These are phyloP conservation scores for Sugiyamaella marilandica DNA, from an alignment of 805 yeast species.

Conservation along the genomic window DNA sequence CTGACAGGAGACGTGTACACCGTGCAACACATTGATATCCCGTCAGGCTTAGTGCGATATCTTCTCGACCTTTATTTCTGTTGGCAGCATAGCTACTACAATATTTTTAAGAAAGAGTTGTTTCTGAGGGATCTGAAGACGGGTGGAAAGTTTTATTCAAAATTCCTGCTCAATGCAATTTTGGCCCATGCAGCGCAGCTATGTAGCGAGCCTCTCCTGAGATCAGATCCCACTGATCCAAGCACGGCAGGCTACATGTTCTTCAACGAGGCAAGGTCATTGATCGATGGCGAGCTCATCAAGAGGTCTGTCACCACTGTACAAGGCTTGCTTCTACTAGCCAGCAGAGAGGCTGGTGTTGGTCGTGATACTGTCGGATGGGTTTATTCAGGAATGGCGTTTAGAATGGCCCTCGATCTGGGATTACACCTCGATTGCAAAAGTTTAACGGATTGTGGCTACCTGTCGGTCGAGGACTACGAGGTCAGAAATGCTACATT, in stretches of 20 bases:
- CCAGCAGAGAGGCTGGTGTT: slow-evolving; percentile 20
- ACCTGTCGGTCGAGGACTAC: slow-evolving; percentile 15
- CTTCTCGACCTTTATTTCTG: slow-evolving; percentile 20
- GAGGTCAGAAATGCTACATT: slow-evolving; percentile 18
- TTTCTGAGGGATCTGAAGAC: slow-evolving; percentile 17
- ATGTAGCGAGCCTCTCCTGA: slow-evolving; percentile 14
- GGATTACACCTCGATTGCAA: slow-evolving; percentile 20
- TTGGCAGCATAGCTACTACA: slow-evolving; percentile 22
- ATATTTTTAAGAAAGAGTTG: slow-evolving; percentile 17
- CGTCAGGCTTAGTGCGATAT: slow-evolving; percentile 12
- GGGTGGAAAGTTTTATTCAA: slow-evolving; percentile 19
- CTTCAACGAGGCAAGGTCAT: slow-evolving; percentile 16
- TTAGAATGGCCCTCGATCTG: slow-evolving; percentile 22
- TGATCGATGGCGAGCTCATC: slow-evolving; percentile 15
- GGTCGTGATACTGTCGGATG: slow-evolving; percentile 21
- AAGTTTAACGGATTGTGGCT: slow-evolving; percentile 15
- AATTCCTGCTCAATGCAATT: slow-evolving; percentile 17
- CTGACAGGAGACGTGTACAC: slow-evolving; percentile 2
- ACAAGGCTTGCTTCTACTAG: slow-evolving; percentile 18
- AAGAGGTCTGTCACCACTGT: slow-evolving; percentile 17
- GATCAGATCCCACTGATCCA: slow-evolving; percentile 18
- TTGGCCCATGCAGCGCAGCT: slow-evolving; percentile 19
- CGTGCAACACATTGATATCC: slow-evolving; percentile 12
- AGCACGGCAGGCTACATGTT: slow-evolving; percentile 19
- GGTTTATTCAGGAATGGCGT: slow-evolving; percentile 24